These are phyloP conservation scores for Suhomyces bribrorum DNA, from an alignment of 1,139 yeast species.

Conservation along the genomic window DNA sequence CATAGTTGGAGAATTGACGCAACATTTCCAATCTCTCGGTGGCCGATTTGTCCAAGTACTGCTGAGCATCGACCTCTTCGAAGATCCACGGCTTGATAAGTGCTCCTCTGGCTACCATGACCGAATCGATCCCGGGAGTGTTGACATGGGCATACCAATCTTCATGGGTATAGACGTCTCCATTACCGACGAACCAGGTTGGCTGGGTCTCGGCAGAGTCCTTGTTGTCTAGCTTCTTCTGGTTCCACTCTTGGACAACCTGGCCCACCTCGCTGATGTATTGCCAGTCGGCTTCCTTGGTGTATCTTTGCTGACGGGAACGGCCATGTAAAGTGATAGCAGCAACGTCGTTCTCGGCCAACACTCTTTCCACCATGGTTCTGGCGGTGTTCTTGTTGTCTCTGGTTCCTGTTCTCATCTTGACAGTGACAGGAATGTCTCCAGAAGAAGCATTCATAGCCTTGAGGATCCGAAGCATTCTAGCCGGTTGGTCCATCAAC, in stretches of 20 bases:
- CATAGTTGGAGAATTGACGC: slow-evolving; percentile 68
- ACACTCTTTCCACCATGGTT: slow-evolving; percentile 64
- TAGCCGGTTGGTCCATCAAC: slow-evolving; percentile 83
- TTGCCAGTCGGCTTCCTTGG: slow-evolving; percentile 90
- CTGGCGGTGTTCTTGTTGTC: slow-evolving; percentile 89
- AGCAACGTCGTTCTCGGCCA: slow-evolving; percentile 79
- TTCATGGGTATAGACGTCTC: slow-evolving; percentile 83
- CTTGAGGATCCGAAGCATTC: slow-evolving; percentile 72
- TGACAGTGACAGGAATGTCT: slow-evolving; percentile 87
- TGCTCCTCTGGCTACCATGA: slow-evolving; percentile 98
- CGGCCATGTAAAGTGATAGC: slow-evolving; percentile 96
- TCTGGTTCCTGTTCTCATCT: slow-evolving; percentile 86
- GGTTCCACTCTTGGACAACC: slow-evolving; percentile 62
- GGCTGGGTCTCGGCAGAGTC: slow-evolving; percentile 49
- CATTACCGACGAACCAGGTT: slow-evolving; percentile 81
- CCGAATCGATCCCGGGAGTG: slow-evolving; percentile 78
- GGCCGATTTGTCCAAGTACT: slow-evolving; percentile 88
- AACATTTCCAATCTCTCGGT: slow-evolving; percentile 81
- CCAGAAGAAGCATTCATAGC: slow-evolving; percentile 90
- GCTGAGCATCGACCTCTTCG: slow-evolving; percentile 89
- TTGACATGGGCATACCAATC: slow-evolving; percentile 85
- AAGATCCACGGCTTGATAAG: slow-evolving; percentile 98
- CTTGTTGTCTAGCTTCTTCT: slow-evolving; percentile 55
- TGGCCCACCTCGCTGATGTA: slow-evolving; percentile 77
- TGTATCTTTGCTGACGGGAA: slow-evolving; percentile 92